phyloP scores from a whole-genome alignment of 2,329 filamentous ascomycete species.

The Pseudogymnoascus sp. region DNA sequence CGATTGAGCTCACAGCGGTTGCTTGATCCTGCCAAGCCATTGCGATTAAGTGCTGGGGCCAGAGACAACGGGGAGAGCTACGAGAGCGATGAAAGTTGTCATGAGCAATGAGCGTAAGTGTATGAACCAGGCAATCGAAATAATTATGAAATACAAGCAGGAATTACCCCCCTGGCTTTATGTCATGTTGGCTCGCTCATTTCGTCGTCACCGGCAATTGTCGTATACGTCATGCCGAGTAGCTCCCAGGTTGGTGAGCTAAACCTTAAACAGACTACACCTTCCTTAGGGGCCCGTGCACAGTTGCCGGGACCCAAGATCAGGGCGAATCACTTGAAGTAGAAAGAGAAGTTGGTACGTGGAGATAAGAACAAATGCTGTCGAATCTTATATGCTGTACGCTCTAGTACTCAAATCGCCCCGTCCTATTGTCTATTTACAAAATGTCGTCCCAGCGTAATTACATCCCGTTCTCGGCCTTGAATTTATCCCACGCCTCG shows the following conservation, averaged over 20 bases:
- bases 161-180: not conserved
- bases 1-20: slow-evolving; percentile 36
- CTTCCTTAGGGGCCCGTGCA: not conserved
- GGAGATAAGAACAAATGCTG: not conserved
- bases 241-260: not conserved
- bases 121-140: not conserved
- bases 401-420: not conserved
- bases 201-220: not conserved
- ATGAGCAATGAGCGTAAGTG: not conserved
- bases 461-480: slow-evolving; percentile 56
- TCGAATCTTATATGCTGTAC: not conserved
- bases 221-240: slow-evolving; percentile 1
- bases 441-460: not conserved
- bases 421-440: not conserved
- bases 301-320: not conserved
- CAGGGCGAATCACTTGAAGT: not conserved
- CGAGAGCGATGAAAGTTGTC: not conserved
- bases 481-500: slow-evolving; percentile 67
- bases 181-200: not conserved
- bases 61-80: not conserved
- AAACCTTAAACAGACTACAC: slow-evolving; percentile 4
- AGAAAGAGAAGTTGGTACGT: not conserved
- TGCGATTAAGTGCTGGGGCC: not conserved
- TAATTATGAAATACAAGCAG: not conserved
- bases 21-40: slow-evolving; percentile 22